These are phyloP conservation scores for Macrocystidia cucumis DNA, from an alignment of 1,284 basidiomycete species.

Conservation along the genomic window DNA sequence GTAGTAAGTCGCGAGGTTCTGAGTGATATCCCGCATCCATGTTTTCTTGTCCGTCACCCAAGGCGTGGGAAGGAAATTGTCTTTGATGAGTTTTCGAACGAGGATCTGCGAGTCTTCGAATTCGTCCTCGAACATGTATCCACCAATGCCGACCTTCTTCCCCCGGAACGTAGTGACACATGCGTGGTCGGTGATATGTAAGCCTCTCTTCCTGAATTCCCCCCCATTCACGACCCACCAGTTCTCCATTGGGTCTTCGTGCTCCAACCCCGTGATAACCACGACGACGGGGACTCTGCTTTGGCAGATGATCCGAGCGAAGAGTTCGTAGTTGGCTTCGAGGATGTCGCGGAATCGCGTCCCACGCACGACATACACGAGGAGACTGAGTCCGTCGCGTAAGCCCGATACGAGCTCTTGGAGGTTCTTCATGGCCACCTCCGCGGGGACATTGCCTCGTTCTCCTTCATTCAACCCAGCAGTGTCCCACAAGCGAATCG, in stretches of 20 bases:
- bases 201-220: neutral
- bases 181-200: conserved; percentile 7
- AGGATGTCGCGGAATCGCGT: conserved; percentile 13
- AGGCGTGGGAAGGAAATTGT: conserved; percentile 5
- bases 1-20: neutral
- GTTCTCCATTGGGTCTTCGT: conserved; percentile 10
- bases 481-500: conserved; percentile 27
- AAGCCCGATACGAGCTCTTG: conserved; percentile 21
- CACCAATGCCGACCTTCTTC: conserved; percentile 8
- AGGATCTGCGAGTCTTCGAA: conserved; percentile 8
- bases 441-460: conserved; percentile 16
- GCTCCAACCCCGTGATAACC: conserved; percentile 11
- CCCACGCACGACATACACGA: conserved; percentile 31
- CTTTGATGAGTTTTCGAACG: conserved; percentile 1
- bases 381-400: conserved; percentile 25
- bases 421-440: conserved; percentile 21
- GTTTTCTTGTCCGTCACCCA: conserved; percentile 5
- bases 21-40: conserved; percentile 2
- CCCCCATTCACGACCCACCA: conserved; percentile 11
- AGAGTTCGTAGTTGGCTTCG: conserved; percentile 9
- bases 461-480: conserved; percentile 30
- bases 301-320: conserved; percentile 8
- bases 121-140: conserved; percentile 12
- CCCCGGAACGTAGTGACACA: conserved; percentile 13
- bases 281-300: conserved; percentile 8